Percentiles rank a stretch among this genome's conserved stretches.
Evolutionary conservation across 345 rosid genomes (phyloP).

Genomic region (Citrus maxima): DNA sequence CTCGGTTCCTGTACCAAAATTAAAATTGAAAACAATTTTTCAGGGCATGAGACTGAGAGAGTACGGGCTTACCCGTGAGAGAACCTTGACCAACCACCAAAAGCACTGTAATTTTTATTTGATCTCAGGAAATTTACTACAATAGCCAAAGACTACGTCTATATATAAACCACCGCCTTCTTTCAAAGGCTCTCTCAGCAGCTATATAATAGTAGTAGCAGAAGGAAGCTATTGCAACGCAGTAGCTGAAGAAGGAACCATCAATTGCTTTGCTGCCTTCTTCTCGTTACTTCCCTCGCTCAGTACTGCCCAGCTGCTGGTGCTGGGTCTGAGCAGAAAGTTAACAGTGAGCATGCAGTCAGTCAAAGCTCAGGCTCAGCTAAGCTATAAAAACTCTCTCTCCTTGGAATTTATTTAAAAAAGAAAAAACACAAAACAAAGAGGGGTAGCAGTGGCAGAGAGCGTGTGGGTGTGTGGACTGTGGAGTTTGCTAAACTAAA

Average conservation of each 20-base stretch:
- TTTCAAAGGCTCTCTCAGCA: background rate
- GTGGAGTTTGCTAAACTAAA: background rate
- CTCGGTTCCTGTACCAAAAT: background rate
- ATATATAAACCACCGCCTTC: conserved; percentile 26
- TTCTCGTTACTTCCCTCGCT: too few relatives aligned
- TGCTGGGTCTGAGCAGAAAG: conserved; percentile 12
- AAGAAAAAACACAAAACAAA: background rate
- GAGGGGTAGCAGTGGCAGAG: background rate
- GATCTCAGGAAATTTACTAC: conserved; percentile 9
- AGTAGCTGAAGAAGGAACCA: conserved; percentile 13
- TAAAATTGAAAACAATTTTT: background rate
- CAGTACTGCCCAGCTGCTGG: background rate
- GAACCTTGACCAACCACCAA: background rate
- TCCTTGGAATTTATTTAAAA: background rate
- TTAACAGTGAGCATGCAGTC: background rate
- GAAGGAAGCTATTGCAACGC: background rate
- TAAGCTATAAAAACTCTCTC: background rate
- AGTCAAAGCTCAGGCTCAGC: conserved; percentile 20
- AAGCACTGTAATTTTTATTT: background rate
- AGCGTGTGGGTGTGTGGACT: background rate
- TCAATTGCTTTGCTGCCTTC: conserved; percentile 12
- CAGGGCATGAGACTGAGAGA: background rate
- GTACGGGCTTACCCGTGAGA: conserved; percentile 5
- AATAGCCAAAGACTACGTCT: conserved; percentile 9
- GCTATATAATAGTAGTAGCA: background rate